phyloP scores from a whole-genome alignment of 495 filamentous ascomycete genomes.

The Penicillium nucicola region DNA sequence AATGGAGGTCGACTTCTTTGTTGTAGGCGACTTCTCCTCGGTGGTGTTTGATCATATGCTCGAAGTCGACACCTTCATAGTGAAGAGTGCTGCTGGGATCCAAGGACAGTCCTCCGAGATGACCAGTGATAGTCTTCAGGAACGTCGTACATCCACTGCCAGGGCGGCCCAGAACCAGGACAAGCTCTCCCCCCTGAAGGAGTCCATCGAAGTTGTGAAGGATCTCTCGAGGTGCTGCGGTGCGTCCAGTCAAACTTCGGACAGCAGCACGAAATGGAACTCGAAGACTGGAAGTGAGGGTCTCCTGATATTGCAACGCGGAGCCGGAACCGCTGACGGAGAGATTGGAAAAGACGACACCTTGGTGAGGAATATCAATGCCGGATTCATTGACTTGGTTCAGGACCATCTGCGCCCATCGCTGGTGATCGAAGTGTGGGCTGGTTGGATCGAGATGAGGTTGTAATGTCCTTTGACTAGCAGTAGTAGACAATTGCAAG shows the following conservation, averaged over 20 bases:
- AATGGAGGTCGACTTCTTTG: conserved; percentile 60
- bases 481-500: conserved; percentile 16
- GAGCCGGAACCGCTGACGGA: conserved; percentile 49
- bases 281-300: conserved; percentile 38
- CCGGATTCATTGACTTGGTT: conserved; percentile 32
- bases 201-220: conserved; percentile 34
- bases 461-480: conserved; percentile 11
- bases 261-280: conserved; percentile 36
- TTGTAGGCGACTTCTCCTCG: conserved; percentile 63
- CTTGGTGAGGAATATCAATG: conserved; percentile 26
- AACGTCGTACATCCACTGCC: conserved; percentile 40
- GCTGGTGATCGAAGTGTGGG: conserved; percentile 49
- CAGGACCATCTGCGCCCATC: conserved; percentile 46
- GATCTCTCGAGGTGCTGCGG: conserved; percentile 22
- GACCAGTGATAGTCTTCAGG: conserved; percentile 34
- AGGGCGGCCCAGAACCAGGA: conserved; percentile 41
- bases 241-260: conserved; percentile 25
- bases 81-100: conserved; percentile 36
- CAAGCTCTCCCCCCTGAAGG: conserved; percentile 32
- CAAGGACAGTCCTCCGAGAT: conserved; percentile 34
- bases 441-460: conserved; percentile 49
- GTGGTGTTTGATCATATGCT: conserved; percentile 51
- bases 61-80: conserved; percentile 45
- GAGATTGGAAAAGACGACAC: conserved; percentile 46
- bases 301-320: conserved; percentile 48